Percentiles rank a stretch among this genome's conserved stretches.
phyloP scores from a whole-genome alignment of 1,139 yeast genomes.

The Schwanniomyces etchellsii region DNA sequence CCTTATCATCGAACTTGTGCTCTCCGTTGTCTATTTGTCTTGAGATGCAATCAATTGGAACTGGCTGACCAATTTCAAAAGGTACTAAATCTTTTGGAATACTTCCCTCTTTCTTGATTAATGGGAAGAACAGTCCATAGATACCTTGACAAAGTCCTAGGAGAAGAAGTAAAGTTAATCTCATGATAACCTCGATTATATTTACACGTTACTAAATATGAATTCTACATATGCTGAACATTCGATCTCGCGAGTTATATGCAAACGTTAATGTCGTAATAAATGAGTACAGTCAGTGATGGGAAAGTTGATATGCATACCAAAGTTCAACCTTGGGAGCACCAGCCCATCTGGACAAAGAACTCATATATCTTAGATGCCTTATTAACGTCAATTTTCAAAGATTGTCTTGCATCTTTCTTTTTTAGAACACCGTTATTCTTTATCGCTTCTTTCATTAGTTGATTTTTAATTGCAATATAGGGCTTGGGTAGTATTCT shows the following conservation, averaged over 20 bases:
- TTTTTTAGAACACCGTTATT: conserved; percentile 81
- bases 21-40: conserved; percentile 74
- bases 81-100: conserved; percentile 32
- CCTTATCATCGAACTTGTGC: conserved; percentile 58
- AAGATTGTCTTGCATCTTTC: conserved; percentile 74
- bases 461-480: conserved; percentile 84
- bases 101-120: conserved; percentile 27
- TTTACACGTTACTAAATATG: too few species aligned
- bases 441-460: conserved; percentile 81
- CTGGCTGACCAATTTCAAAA: conserved; percentile 37
- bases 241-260: too few species aligned
- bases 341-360: conserved; percentile 90
- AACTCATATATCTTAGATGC: conserved; percentile 88
- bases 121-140: conserved; percentile 28
- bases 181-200: too few species aligned
- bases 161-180: too few species aligned
- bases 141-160: too few species aligned
- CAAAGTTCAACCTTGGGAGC: conserved; percentile 32
- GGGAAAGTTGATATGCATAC: too few species aligned
- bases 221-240: too few species aligned
- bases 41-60: conserved; percentile 56
- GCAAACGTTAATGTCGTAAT: too few species aligned
- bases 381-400: conserved; percentile 81
- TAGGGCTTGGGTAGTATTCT: conserved; percentile 91
- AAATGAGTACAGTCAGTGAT: too few species aligned